A percentile compares a stretch with the other conserved stretches of the same genome.
These are phyloP conservation scores for Skeletonema tropicum DNA, from an alignment of 108 stramenopile species.

Conservation along the genomic window DNA sequence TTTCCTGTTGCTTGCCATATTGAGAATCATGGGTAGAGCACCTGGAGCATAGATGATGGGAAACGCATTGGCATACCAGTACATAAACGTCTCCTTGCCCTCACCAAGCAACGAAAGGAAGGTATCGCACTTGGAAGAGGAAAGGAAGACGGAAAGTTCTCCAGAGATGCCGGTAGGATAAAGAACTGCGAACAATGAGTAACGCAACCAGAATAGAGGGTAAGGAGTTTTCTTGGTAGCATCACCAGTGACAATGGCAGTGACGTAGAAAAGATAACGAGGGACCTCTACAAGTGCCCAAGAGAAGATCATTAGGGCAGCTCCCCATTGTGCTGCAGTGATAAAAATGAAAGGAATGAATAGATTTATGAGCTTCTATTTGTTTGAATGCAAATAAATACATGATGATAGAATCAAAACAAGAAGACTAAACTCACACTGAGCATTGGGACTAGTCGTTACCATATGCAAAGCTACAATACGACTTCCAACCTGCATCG, in stretches of 20 bases:
- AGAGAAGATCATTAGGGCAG: slow-evolving; percentile 86
- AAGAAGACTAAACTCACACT: slow-evolving; percentile 55
- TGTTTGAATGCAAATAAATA: not conserved
- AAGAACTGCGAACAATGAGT: slow-evolving; percentile 93
- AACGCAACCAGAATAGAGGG: slow-evolving; percentile 96
- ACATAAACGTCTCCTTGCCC: slow-evolving; percentile 46
- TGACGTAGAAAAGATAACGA: slow-evolving; percentile 95
- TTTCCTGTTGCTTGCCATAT: slow-evolving; percentile 93
- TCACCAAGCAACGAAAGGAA: slow-evolving; percentile 53
- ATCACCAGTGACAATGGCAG: slow-evolving; percentile 84
- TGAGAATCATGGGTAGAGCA: slow-evolving; percentile 91
- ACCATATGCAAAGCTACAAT: slow-evolving; percentile 83
- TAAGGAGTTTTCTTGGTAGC: slow-evolving; percentile 89
- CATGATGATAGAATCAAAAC: not conserved
- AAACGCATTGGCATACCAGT: slow-evolving; percentile 64
- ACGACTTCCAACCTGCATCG: slow-evolving; percentile 92
- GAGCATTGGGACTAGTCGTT: slow-evolving; percentile 66
- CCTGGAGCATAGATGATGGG: slow-evolving; percentile 88
- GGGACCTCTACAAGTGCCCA: slow-evolving; percentile 93
- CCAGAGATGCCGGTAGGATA: slow-evolving; percentile 97
- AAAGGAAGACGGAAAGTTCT: slow-evolving; percentile 83
- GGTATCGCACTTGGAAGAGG: slow-evolving; percentile 59
- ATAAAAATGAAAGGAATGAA: not conserved
- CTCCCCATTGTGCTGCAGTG: slow-evolving; percentile 74
- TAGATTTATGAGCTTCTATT: not conserved